Percentiles rank a stretch among this genome's conserved stretches.
Evolutionary conservation across 177 flowering plant species (phyloP).

Genomic region (Tripterygium wilfordii): DNA sequence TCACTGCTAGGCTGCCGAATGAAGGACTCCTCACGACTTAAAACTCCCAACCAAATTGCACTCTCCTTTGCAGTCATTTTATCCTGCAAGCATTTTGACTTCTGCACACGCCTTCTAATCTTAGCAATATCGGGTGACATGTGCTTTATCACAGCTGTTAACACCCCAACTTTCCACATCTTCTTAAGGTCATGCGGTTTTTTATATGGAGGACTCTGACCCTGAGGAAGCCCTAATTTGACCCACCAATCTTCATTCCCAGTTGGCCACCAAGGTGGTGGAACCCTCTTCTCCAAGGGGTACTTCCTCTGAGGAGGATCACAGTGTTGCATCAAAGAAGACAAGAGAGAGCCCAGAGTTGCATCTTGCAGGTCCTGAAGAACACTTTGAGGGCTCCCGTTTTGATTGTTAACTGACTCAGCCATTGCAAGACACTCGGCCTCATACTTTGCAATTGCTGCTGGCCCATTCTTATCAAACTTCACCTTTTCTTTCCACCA

Average conservation of each 20-base stretch:
- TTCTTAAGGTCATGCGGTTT: slow-evolving; percentile 82
- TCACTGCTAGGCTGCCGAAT: slow-evolving; percentile 47
- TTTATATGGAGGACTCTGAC: slow-evolving; percentile 54
- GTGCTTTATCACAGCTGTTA: slow-evolving; percentile 73
- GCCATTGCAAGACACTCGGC: slow-evolving; percentile 42
- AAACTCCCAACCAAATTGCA: slow-evolving; percentile 59
- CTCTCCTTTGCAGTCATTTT: slow-evolving; percentile 84
- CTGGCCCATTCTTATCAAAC: slow-evolving; percentile 76
- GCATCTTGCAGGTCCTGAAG: slow-evolving; percentile 74
- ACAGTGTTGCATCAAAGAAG: slow-evolving; percentile 75
- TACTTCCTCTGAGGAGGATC: slow-evolving; percentile 74
- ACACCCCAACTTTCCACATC: slow-evolving; percentile 80
- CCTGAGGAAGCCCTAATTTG: slow-evolving; percentile 34
- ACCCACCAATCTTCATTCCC: slow-evolving; percentile 72
- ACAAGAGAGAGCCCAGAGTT: slow-evolving; percentile 66
- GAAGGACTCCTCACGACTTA: slow-evolving; percentile 56
- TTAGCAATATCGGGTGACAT: slow-evolving; percentile 79
- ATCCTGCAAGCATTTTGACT: slow-evolving; percentile 72
- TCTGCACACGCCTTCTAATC: slow-evolving; percentile 58
- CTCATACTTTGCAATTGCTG: slow-evolving; percentile 62
- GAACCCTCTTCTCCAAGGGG: slow-evolving; percentile 56
- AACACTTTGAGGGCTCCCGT: slow-evolving; percentile 29
- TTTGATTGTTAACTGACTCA: slow-evolving; percentile 26
- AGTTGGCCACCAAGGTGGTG: slow-evolving; percentile 82
- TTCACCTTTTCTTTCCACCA: slow-evolving; percentile 86